Conservation (phyloP, 495 filamentous ascomycete genomes). For the Astrothelium subdiscretum region DNA sequence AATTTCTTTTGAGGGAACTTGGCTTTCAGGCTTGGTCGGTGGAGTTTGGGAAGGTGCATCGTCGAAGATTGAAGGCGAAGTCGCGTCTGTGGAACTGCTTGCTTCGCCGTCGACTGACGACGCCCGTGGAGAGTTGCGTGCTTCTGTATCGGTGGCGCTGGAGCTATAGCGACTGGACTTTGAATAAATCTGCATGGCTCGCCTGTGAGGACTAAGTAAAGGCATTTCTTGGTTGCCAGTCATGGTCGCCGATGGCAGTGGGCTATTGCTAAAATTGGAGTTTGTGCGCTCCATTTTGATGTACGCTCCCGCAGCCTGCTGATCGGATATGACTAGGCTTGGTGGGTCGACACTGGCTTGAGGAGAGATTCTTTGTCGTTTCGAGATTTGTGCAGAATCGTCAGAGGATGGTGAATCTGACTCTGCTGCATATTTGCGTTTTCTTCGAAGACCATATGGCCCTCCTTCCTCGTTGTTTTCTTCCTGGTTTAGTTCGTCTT, state of each 20-base stretch:
- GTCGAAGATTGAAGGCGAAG: neutral
- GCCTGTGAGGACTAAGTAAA: neutral
- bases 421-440: neutral
- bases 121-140: neutral
- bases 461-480: neutral
- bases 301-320: neutral
- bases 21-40: neutral
- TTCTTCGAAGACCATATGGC: neutral
- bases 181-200: neutral
- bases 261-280: neutral
- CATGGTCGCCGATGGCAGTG: neutral
- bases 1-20: neutral
- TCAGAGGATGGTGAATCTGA: neutral
- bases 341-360: neutral
- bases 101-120: neutral
- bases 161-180: neutral
- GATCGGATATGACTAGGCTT: neutral
- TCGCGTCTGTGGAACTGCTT: neutral
- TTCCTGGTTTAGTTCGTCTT: slow-evolving; percentile 12
- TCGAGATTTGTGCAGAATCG: neutral
- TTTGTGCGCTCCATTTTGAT: slow-evolving; percentile 1
- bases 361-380: neutral
- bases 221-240: neutral
- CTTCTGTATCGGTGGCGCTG: neutral
- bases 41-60: neutral